Conservation (phyloP, 345 rosid genomes). For the Gynandropsis gynandra region DNA sequence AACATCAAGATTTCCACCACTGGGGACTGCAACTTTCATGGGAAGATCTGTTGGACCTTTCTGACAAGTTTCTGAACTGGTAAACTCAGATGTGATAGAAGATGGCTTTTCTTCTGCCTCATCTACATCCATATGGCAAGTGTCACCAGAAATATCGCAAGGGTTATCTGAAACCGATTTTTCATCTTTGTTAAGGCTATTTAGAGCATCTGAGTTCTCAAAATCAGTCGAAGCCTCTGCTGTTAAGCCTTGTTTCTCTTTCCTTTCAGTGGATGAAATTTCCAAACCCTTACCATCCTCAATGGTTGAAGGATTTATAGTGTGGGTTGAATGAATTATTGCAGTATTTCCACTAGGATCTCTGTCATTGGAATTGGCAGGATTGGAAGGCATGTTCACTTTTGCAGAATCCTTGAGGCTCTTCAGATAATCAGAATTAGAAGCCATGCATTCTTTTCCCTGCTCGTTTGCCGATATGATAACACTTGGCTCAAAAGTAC, state of each 20-base stretch:
- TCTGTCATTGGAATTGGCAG: neutral
- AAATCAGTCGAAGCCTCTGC: constrained; percentile 12
- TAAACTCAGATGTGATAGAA: constrained; percentile 10
- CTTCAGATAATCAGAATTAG: neutral
- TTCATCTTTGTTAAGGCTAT: constrained; percentile 10
- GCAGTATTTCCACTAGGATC: neutral
- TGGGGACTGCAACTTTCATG: neutral
- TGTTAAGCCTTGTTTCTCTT: neutral
- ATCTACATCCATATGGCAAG: constrained; percentile 4
- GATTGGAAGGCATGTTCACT: neutral
- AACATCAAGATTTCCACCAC: neutral
- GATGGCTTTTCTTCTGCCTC: constrained; percentile 9
- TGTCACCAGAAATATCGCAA: constrained; percentile 14
- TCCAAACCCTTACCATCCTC: neutral
- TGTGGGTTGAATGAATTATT: neutral
- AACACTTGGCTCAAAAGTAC: constrained; percentile 11
- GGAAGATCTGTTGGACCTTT: constrained; percentile 17
- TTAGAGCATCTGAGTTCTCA: constrained; percentile 14
- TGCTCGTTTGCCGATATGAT: constrained; percentile 10
- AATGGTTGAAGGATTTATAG: neutral
- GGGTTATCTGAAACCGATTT: constrained; percentile 11
- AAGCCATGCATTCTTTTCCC: constrained; percentile 9
- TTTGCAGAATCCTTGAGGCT: neutral
- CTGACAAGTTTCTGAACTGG: constrained; percentile 19
- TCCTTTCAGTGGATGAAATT: neutral